Conservation (phyloP, 106 monocot genomes). For the Allium cepa region DNA sequence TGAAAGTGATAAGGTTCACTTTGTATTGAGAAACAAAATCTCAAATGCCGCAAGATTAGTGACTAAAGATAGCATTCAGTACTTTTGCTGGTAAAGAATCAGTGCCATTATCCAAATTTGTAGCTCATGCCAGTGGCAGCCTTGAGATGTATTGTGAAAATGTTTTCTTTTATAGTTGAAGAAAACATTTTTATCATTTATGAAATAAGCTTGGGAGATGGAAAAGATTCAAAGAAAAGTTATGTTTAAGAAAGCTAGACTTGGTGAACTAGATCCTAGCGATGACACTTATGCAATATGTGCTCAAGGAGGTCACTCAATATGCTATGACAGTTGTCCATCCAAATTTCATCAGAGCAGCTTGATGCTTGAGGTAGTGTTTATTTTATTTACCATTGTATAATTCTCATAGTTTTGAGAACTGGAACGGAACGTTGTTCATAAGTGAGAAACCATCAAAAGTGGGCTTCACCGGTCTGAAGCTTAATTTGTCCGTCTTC, state of each 20-base stretch:
- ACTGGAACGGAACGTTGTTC: too few species aligned
- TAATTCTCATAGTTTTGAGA: not conserved
- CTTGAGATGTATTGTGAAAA: constrained; percentile 33
- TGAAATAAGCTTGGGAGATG: constrained; percentile 43
- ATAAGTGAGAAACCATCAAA: too few species aligned
- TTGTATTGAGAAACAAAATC: constrained; percentile 18
- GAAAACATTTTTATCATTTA: constrained; percentile 21
- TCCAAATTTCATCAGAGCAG: constrained; percentile 75
- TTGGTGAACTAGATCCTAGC: constrained; percentile 38
- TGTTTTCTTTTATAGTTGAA: not conserved
- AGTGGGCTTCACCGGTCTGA: too few species aligned
- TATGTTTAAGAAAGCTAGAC: constrained; percentile 13
- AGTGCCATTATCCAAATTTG: too few species aligned
- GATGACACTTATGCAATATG: constrained; percentile 72
- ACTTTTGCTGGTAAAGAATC: too few species aligned
- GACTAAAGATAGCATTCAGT: too few species aligned
- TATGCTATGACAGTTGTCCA: constrained; percentile 65
- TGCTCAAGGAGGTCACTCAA: constrained; percentile 57
- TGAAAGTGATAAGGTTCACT: constrained; percentile 11
- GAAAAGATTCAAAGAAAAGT: constrained; percentile 23
- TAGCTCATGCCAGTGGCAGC: constrained; percentile 24
- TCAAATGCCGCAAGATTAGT: constrained; percentile 18
- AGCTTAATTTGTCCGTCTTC: too few species aligned
- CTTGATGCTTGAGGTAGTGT: constrained; percentile 44
- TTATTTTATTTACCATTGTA: not conserved